Evolutionary conservation across 2,329 filamentous ascomycete species (phyloP), one percentile per base, ranked within the genome.

Genomic region (Phyllosticta citrichinensis): DNA sequence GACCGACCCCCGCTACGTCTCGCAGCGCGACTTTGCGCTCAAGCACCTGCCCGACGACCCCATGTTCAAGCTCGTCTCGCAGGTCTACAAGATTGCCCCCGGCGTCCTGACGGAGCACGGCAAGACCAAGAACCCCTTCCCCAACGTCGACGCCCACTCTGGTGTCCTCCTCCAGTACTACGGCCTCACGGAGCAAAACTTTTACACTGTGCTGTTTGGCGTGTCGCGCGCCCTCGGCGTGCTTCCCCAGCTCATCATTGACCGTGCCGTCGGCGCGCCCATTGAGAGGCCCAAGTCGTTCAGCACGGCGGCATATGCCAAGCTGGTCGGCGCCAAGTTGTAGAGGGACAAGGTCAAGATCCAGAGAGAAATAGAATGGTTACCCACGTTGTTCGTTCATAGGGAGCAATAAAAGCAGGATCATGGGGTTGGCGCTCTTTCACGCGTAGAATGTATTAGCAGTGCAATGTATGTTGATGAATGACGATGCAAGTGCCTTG

Each of bases 71-170:
- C 89, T 99, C 69, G 94, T 99, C 81, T 95, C 89, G 85, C 94
- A 99, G 83, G 94, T 99, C 70, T 99, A 97, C 89, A 99, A 99
- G 90, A 97, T 99, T 72, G 94, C 94, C 66, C 94, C 94, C 67
- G 89, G 88, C 73, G 94, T 99, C 71, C 84, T 99, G 76, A 99
- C 94, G 68, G 91, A 99, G 87, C 94, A 99, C 83, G 94, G 94
- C 82, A 99, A 99, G 90, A 97, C 93, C 84, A 97, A 97, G 89
- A 97, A 97, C 89, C 93, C 93, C 68, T 97, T 84, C 85, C 94
- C 94, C 79, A 97, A 97, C 83, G 92, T 97, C 73, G 93, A 97
- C 74, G 92, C 93, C 73, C 94, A 97, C 88, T 97, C 92, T 33
- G 94, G 94, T 84, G 94, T 99, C 68, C 90, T 99, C 68, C 90